Evolutionary conservation across 495 filamentous ascomycete genomes (phyloP), one percentile per base, ranked within the genome.

Genomic region (Immersiella caudata): DNA sequence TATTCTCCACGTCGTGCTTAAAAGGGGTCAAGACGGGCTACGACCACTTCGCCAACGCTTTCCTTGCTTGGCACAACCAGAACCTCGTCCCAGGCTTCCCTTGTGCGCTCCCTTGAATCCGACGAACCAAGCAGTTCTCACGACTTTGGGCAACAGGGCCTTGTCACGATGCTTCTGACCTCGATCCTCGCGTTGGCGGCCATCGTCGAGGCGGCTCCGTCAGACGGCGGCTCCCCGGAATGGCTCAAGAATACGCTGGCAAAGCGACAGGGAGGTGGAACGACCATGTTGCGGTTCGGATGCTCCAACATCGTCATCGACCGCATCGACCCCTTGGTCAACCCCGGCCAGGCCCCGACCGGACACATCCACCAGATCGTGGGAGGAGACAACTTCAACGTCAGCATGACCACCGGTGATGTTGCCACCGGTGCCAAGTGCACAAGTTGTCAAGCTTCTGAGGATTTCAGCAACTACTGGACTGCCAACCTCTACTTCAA

Each of bases 311-410:
- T 82, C 1, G 76, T 79, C 67, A 80, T 82, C 26, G 80, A 82
- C 73, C 74, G 80, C 0, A 69, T 81, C 58, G 80, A 82, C 73
- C 79, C 79, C 26, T 62, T 80, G n/a, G 81, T 80, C 59, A 73
- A 79, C 71, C 77, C 78, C 16, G 78, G 75, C 35, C 60, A 65
- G 25, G 69, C 63, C 50, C 78, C 79, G 11, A 79, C 80, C 9
- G 62, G 79, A 5, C 81, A 83, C 64, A 71, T 82, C 60, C 81
- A 83, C 64, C 80, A 82, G 64, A 80, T 84, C 18, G 80, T 82
- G 0, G 81, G 81, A 24, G 81, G 81, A 60, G 81, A 84, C 75
- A 76, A 76, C 51, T 84, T 84, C 75, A 81, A 82, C 66, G 76
- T 78, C 20, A 77, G 78, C 35, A 83, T 83, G 81, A 33, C 68